phyloP scores from a whole-genome alignment of 1,284 basidiomycete species.

The Ustilago bromivora region DNA sequence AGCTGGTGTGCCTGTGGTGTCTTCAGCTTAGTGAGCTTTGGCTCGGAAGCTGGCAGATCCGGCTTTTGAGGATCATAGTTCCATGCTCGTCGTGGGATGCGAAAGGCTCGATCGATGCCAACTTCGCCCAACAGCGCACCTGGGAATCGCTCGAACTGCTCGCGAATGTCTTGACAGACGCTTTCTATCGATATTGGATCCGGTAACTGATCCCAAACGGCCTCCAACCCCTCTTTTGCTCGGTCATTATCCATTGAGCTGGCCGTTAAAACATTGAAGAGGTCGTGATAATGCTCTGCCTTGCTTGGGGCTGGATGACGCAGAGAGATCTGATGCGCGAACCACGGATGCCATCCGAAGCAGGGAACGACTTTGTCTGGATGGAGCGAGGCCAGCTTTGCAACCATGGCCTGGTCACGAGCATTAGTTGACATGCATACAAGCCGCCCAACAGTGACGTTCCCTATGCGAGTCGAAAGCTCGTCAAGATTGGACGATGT shows the following conservation, averaged over 20 bases:
- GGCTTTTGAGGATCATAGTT: constrained; percentile 35
- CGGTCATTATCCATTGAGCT: background rate
- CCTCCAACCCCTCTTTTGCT: constrained; percentile 36
- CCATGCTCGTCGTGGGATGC: constrained; percentile 52
- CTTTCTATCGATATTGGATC: constrained; percentile 47
- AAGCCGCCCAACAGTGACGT: constrained; percentile 22
- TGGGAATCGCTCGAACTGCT: constrained; percentile 47
- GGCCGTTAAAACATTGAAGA: constrained; percentile 29
- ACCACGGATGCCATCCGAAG: constrained; percentile 67
- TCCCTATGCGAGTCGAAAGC: constrained; percentile 26
- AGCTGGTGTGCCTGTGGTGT: constrained; percentile 63
- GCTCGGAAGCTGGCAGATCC: background rate
- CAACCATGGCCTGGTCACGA: constrained; percentile 59
- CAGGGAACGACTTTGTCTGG: constrained; percentile 46
- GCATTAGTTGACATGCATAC: constrained; percentile 64
- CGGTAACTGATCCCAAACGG: constrained; percentile 52
- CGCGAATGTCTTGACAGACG: constrained; percentile 35
- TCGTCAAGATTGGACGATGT: constrained; percentile 24
- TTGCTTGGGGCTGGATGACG: constrained; percentile 30
- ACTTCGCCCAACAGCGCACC: constrained; percentile 65
- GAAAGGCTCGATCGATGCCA: constrained; percentile 64
- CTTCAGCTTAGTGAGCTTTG: constrained; percentile 53
- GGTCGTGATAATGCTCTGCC: constrained; percentile 46
- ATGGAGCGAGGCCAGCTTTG: constrained; percentile 35
- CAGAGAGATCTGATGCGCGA: constrained; percentile 59